Evolutionary conservation across 2,329 filamentous ascomycete genomes (phyloP).

Genomic region (Colletotrichum orbiculare): DNA sequence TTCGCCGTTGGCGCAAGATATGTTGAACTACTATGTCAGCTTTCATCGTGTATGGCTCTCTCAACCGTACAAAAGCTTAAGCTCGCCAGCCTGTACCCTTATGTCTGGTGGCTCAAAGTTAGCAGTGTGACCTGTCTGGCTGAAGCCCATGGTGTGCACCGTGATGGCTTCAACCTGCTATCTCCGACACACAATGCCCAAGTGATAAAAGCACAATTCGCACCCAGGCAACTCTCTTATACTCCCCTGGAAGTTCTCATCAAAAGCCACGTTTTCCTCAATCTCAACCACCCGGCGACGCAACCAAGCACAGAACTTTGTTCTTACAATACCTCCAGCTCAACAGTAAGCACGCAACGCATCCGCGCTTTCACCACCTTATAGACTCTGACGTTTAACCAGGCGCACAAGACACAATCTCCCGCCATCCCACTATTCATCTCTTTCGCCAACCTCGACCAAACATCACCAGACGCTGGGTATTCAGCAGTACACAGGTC

Average conservation of each 20-base stretch:
- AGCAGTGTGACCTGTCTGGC: no score
- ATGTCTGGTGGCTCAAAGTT: constrained; percentile 55
- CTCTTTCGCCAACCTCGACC: background rate
- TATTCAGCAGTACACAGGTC: background rate
- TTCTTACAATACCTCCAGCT: constrained; percentile 2
- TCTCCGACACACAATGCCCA: no score
- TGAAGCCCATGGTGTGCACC: no score
- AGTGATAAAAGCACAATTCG: no score
- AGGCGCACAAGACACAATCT: constrained; percentile 9
- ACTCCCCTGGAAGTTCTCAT: no score
- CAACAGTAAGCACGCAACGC: constrained; percentile 14
- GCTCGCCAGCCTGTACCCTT: constrained; percentile 66
- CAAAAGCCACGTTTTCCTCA: no score
- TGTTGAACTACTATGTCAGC: constrained; percentile 71
- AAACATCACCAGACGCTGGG: background rate
- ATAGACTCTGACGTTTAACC: background rate
- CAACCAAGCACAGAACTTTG: background rate
- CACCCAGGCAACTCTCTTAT: no score
- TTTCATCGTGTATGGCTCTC: constrained; percentile 66
- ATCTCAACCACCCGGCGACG: no score
- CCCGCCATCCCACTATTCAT: constrained; percentile 1
- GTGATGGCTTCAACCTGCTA: background rate
- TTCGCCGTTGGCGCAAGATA: constrained; percentile 63
- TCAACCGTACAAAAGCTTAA: constrained; percentile 67
- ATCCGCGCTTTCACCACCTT: background rate